A percentile compares a stretch with the other conserved stretches of the same genome.
Evolutionary conservation across 192 early-diverging fungal genomes (phyloP).

Genomic region (Neocallimastix lanati): DNA sequence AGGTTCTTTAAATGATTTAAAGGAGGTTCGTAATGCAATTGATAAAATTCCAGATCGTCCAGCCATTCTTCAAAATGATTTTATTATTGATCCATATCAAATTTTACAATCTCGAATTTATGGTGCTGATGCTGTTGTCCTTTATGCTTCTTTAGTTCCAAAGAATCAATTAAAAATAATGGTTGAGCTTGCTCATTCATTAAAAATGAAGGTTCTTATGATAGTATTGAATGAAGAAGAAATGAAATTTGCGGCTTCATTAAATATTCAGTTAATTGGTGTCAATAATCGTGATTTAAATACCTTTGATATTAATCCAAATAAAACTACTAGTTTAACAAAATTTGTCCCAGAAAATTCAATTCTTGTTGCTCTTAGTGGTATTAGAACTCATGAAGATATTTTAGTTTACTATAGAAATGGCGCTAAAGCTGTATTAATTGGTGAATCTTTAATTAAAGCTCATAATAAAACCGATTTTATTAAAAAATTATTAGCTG

Average conservation of each 20-base stretch:
- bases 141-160: conserved; percentile 87
- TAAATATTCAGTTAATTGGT: conserved; percentile 76
- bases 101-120: conserved; percentile 81
- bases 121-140: conserved; percentile 86
- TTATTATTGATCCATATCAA: conserved; percentile 85
- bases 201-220: conserved; percentile 94
- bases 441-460: conserved; percentile 91
- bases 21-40: conserved; percentile 55
- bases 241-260: conserved; percentile 63
- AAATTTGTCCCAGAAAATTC: conserved; percentile 51
- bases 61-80: conserved; percentile 91
- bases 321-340: conserved; percentile 58
- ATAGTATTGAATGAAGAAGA: conserved; percentile 85
- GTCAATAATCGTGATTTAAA: conserved; percentile 97
- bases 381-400: conserved; percentile 65
- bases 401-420: conserved; percentile 58
- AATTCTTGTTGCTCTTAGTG: conserved; percentile 74
- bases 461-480: conserved; percentile 53
- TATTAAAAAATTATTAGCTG: conserved; percentile 45
- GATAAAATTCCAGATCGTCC: conserved; percentile 50
- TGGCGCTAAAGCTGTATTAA: conserved; percentile 65
- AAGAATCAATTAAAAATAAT: conserved; percentile 39
- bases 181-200: conserved; percentile 46
- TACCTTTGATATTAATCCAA: conserved; percentile 87
- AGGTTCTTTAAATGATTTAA: conserved; percentile 84